Base-by-base conservation (phyloP, 257 asterid species). In the Mentha longifolia region DNA sequence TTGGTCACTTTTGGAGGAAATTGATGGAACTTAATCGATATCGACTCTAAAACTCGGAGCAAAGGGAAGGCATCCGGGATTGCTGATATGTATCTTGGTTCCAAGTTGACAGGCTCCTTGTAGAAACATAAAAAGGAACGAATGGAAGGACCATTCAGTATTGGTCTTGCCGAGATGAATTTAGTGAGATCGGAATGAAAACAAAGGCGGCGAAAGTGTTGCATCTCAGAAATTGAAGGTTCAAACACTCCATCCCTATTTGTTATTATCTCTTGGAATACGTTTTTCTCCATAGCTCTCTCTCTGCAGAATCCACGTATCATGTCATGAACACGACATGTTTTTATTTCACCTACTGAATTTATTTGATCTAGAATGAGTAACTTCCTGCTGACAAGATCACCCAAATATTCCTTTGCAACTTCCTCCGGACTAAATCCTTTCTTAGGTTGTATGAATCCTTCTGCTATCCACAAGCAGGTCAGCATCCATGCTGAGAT, bases 391-490 rank as follows among this genome's bases (percentile, higher is more conserved):
- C 43, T 61, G 10, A 85, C 78, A 4, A 87, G 82, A 1, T 77
- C 85, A 20, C 68, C 55, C 67, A 87, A 13, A 68, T 64, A 67
- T 7, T 58, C 78, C 20, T 81, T 77, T 11, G 90, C 90, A 30
- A 49, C 37, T 65, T 71, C 71, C 76, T 87, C 92, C 67, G 76
- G 20, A 50, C 77, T 73, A 66, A 35, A 7, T 9, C 64, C 70
- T 15, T 7, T 31, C 47, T 60, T 54, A 10, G 9, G 46, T 51
- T 28, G 75, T 11, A 87, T 49, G 35, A 85, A 87, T 8, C 92
- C 92, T 67, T 87, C 92, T 0, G 92, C 88, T 0, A 85, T 79
- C 92, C 92, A 87, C 63, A 87, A 63, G 0, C 67, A 61, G 11
- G 74, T 70, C 57, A 87, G 68, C 63, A 67, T 85, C 84, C 85